Conservation (phyloP, 2,329 filamentous ascomycete genomes). For the Amphichorda felina region DNA sequence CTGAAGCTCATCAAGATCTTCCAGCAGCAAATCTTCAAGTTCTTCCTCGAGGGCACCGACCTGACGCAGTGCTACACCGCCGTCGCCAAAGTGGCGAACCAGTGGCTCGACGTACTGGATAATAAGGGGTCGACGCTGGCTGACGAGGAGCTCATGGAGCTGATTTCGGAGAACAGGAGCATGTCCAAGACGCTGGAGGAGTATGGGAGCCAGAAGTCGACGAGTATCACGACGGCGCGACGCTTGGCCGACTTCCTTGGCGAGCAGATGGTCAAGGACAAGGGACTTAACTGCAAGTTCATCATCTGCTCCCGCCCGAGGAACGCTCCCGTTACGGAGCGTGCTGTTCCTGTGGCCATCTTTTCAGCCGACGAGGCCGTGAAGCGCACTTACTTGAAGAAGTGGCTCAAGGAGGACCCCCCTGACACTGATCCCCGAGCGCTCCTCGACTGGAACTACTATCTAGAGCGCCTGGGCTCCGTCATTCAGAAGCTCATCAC, state of each 20-base stretch:
- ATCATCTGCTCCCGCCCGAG: slow-evolving; percentile 86
- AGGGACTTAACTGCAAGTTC: slow-evolving; percentile 98
- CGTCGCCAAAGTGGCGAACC: slow-evolving; percentile 89
- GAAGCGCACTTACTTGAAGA: slow-evolving; percentile 81
- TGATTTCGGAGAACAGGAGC: slow-evolving; percentile 99
- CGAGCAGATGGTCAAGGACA: slow-evolving; percentile 99
- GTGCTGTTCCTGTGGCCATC: slow-evolving; percentile 89
- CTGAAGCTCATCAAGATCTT: slow-evolving; percentile 99
- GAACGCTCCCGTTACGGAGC: slow-evolving; percentile 85
- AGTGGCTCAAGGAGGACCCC: slow-evolving; percentile 93
- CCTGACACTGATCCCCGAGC: slow-evolving; percentile 80
- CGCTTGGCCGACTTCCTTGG: slow-evolving; percentile 92
- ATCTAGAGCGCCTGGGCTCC: slow-evolving; percentile 86
- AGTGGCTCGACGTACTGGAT: slow-evolving; percentile 91
- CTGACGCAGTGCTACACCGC: slow-evolving; percentile 80
- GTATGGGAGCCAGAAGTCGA: slow-evolving; percentile 91
- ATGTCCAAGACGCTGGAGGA: slow-evolving; percentile 97
- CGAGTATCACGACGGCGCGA: slow-evolving; percentile 96
- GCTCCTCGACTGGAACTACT: slow-evolving; percentile 95
- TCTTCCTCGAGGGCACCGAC: slow-evolving; percentile 86
- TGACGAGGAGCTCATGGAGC: slow-evolving; percentile 93
- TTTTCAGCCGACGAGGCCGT: slow-evolving; percentile 87
- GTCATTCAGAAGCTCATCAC: slow-evolving; percentile 99
- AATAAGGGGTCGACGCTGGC: slow-evolving; percentile 80
- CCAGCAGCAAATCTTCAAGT: slow-evolving; percentile 98